phyloP scores from a whole-genome alignment of 768 basidiomycete species.

The Cystofilobasidium ferigula region DNA sequence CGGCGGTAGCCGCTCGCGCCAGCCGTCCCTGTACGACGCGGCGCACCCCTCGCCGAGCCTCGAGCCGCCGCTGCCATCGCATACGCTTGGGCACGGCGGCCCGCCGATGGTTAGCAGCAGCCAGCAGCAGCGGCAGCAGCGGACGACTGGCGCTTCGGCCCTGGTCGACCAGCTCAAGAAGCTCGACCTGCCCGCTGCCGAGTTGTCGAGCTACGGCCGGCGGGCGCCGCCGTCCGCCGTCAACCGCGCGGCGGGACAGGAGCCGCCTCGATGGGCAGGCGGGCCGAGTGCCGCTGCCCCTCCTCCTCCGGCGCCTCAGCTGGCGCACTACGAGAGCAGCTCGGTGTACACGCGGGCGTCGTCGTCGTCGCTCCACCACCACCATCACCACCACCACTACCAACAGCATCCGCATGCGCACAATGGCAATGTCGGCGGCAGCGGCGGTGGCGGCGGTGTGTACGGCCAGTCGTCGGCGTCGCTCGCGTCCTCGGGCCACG shows the following conservation, averaged over 20 bases:
- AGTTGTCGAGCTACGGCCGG: conserved; percentile 36
- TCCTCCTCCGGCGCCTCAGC: too few relatives aligned
- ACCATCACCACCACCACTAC: conserved; percentile 1
- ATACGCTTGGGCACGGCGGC: conserved; percentile 3
- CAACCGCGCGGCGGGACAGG: conserved; percentile 19
- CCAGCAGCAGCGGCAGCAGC: too few relatives aligned
- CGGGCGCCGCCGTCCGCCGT: conserved; percentile 28
- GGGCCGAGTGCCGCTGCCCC: too few relatives aligned
- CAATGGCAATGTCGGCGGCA: not conserved
- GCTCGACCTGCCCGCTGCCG: conserved; percentile 38
- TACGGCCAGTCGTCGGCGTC: conserved; percentile 10
- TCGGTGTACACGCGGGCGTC: not conserved
- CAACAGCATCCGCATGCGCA: not conserved
- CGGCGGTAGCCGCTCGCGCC: conserved; percentile 4
- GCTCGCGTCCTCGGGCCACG: conserved; percentile 22
- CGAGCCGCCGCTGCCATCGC: conserved; percentile 12
- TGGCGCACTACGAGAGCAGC: too few relatives aligned
- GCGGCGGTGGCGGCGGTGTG: not conserved
- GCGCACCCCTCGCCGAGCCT: conserved; percentile 12
- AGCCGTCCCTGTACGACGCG: conserved; percentile 13
- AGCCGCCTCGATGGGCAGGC: conserved; percentile 22
- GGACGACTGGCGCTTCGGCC: conserved; percentile 27
- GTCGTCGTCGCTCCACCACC: not conserved
- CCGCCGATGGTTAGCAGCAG: too few relatives aligned
- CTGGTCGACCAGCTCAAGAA: conserved; percentile 38